A percentile compares a stretch with the other conserved stretches of the same genome.
These are phyloP conservation scores for Cordyceps javanica DNA, from an alignment of 2,329 filamentous ascomycete species.

Conservation along the genomic window DNA sequence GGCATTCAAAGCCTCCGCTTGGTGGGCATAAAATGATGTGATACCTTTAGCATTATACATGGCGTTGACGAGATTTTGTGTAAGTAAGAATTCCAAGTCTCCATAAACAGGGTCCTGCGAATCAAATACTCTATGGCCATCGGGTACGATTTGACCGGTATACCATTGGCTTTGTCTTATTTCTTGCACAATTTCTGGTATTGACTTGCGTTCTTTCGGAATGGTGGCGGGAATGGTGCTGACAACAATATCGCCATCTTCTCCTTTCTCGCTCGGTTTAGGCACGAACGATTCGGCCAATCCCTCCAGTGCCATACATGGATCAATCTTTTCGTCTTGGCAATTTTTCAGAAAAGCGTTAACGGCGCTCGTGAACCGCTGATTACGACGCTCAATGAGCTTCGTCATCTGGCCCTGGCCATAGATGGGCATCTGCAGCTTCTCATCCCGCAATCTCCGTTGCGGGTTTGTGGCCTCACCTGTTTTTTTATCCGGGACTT, in stretches of 20 bases:
- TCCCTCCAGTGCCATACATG: constrained; percentile 57
- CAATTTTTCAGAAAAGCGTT: constrained; percentile 73
- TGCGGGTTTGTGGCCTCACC: constrained; percentile 64
- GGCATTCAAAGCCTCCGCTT: constrained; percentile 88
- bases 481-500: constrained; percentile 66
- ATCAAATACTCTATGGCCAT: constrained; percentile 87
- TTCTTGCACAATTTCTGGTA: constrained; percentile 79
- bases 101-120: constrained; percentile 76
- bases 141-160: constrained; percentile 83
- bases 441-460: constrained; percentile 66
- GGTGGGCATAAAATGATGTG: constrained; percentile 80
- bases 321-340: constrained; percentile 56
- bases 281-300: constrained; percentile 59
- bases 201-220: constrained; percentile 70
- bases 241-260: constrained; percentile 25
- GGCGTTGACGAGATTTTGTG: constrained; percentile 90
- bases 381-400: constrained; percentile 84
- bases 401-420: constrained; percentile 87
- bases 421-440: constrained; percentile 85
- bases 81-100: constrained; percentile 77
- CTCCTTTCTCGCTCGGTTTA: constrained; percentile 39
- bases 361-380: constrained; percentile 72
- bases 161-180: constrained; percentile 84
- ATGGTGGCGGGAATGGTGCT: constrained; percentile 61
- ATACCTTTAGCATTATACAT: constrained; percentile 89